Evolutionary conservation across 2,329 filamentous ascomycete species (phyloP).

Genomic region (Fusarium buharicum): DNA sequence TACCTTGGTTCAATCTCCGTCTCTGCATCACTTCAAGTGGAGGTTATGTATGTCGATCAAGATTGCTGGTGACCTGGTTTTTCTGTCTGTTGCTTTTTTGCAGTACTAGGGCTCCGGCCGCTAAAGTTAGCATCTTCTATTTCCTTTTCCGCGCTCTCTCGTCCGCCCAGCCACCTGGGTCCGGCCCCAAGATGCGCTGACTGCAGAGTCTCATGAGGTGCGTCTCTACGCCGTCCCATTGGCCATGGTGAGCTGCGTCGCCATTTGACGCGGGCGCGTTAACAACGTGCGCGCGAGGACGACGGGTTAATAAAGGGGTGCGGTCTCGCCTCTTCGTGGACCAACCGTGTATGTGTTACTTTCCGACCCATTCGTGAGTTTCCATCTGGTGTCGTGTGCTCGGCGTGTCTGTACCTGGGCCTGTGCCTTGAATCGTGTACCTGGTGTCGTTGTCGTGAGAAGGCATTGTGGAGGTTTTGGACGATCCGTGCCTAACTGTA

Average conservation of each 20-base stretch:
- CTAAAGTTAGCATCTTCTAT: constrained; percentile 40
- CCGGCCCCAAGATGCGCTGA: constrained; percentile 13
- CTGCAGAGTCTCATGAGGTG: constrained; percentile 35
- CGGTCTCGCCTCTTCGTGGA: constrained; percentile 2
- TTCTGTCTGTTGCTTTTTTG: constrained; percentile 30
- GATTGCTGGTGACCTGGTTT: constrained; percentile 27
- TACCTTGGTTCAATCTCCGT: constrained; percentile 23
- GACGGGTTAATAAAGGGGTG: constrained; percentile 41
- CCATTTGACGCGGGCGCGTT: constrained; percentile 44
- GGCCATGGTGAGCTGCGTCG: constrained; percentile 28
- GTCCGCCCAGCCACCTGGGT: constrained; percentile 43
- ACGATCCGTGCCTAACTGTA: constrained; percentile 16
- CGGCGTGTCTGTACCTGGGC: constrained; percentile 20
- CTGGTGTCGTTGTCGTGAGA: constrained; percentile 19
- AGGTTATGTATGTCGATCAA: constrained; percentile 31
- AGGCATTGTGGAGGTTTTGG: constrained; percentile 21
- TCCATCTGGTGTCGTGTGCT: constrained; percentile 30
- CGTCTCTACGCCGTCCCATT: constrained; percentile 40
- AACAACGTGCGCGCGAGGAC: constrained; percentile 28
- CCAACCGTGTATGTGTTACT: constrained; percentile 35
- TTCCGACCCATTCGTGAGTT: constrained; percentile 27
- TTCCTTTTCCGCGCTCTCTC: constrained; percentile 30
- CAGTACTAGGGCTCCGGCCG: constrained; percentile 33
- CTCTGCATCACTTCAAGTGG: constrained; percentile 31
- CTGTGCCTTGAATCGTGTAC: constrained; percentile 14